phyloP scores from a whole-genome alignment of 208 protist species.

The Kentomonas sorsogonicus region DNA sequence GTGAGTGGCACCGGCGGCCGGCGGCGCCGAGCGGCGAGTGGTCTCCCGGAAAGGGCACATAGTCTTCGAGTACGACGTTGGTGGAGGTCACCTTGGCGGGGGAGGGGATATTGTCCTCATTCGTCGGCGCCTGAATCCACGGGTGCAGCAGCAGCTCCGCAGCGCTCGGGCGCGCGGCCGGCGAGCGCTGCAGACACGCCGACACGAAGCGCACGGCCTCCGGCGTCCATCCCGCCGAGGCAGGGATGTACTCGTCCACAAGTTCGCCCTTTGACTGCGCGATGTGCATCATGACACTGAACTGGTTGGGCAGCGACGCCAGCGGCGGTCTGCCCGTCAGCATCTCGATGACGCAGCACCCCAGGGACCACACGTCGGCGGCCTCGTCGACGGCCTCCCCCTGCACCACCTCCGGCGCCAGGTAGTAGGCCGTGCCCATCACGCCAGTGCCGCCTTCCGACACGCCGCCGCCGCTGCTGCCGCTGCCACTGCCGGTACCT shows the following conservation, averaged over 20 bases:
- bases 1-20: neutral
- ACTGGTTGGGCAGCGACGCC: constrained; percentile 58
- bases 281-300: constrained; percentile 75
- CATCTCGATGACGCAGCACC: constrained; percentile 90
- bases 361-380: constrained; percentile 90
- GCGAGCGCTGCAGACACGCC: constrained; percentile 53
- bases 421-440: constrained; percentile 87
- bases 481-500: too few species aligned
- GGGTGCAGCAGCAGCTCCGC: constrained; percentile 50
- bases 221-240: constrained; percentile 37
- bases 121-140: constrained; percentile 28
- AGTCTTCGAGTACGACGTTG: too few species aligned
- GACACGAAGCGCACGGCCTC: constrained; percentile 54
- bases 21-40: neutral
- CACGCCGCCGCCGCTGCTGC: too few species aligned
- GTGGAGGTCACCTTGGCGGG: constrained; percentile 4
- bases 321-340: constrained; percentile 66
- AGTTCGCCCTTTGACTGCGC: constrained; percentile 43
- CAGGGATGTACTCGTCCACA: constrained; percentile 53
- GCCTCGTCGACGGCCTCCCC: constrained; percentile 21
- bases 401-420: constrained; percentile 86
- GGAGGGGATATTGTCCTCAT: neutral
- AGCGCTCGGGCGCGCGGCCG: constrained; percentile 40
- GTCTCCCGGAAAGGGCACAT: neutral
- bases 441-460: too few species aligned